phyloP scores from a whole-genome alignment of 1,284 basidiomycete genomes.

The Tranzscheliella williamsii region DNA sequence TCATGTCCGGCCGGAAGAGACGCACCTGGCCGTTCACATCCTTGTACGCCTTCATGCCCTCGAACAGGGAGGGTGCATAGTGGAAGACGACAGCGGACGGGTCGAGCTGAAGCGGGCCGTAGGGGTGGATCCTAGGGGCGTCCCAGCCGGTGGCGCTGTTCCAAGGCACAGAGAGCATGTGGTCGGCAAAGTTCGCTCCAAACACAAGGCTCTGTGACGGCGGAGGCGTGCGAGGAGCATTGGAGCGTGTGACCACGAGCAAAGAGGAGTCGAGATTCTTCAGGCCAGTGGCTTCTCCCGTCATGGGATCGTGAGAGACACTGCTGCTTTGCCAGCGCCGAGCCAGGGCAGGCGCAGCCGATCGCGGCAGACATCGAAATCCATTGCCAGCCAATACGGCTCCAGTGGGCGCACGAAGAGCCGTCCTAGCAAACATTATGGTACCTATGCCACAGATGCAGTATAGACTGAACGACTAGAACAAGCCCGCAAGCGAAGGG shows the following conservation, averaged over 20 bases:
- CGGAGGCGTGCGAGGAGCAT: constrained; percentile 27
- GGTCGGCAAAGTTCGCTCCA: constrained; percentile 74
- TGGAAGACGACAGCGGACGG: constrained; percentile 88
- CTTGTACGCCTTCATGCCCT: constrained; percentile 95
- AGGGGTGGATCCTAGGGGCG: constrained; percentile 79
- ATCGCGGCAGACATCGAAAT: too few species aligned
- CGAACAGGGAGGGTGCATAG: constrained; percentile 86
- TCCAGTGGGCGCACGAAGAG: neutral
- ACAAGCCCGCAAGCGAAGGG: too few species aligned
- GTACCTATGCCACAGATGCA: too few species aligned
- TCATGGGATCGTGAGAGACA: constrained; percentile 49
- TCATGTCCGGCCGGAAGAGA: constrained; percentile 94
- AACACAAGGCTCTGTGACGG: constrained; percentile 62
- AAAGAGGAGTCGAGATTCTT: constrained; percentile 37
- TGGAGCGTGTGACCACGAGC: constrained; percentile 22
- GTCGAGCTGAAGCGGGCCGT: constrained; percentile 74
- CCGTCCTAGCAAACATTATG: constrained; percentile 1
- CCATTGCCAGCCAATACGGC: too few species aligned
- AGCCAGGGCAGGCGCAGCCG: neutral
- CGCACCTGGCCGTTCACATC: constrained; percentile 77
- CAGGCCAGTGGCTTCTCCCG: constrained; percentile 43
- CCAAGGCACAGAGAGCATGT: constrained; percentile 90
- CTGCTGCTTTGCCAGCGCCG: too few species aligned
- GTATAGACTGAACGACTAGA: too few species aligned
- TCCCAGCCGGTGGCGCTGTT: constrained; percentile 75